phyloP scores from a whole-genome alignment of 148 eudicot species.

The Rhododendron henanense region DNA sequence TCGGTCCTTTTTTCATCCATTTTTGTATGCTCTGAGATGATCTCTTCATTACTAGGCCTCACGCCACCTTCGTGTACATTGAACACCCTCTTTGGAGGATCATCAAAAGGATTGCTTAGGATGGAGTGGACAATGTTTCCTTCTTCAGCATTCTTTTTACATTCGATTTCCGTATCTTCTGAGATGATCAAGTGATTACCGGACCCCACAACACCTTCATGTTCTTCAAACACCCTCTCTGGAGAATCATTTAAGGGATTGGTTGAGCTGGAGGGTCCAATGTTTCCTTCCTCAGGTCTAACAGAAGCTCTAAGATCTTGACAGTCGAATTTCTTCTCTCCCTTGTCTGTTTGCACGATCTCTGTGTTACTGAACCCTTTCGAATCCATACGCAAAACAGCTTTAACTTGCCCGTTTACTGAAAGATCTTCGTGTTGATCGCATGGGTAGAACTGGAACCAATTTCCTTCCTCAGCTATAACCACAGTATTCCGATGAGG shows the following conservation, averaged over 20 bases:
- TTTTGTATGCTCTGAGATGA: constrained; percentile 12
- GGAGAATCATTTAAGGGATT: constrained; percentile 1
- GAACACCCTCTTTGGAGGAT: neutral
- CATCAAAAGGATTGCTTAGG: neutral
- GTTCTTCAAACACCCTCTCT: neutral
- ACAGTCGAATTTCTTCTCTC: constrained; percentile 20
- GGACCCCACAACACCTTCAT: neutral
- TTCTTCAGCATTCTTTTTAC: neutral
- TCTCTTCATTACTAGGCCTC: neutral
- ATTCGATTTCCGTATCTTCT: neutral
- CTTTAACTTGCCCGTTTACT: neutral
- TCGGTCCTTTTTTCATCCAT: constrained; percentile 23
- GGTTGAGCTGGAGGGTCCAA: neutral
- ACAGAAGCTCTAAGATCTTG: neutral
- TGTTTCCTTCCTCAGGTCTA: constrained; percentile 17
- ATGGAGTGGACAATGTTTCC: neutral
- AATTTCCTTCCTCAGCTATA: constrained; percentile 3
- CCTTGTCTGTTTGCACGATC: constrained; percentile 22
- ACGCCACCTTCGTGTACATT: neutral
- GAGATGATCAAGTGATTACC: neutral
- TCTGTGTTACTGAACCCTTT: constrained; percentile 1
- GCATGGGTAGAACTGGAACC: constrained; percentile 3
- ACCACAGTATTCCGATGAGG: neutral
- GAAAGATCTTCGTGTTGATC: neutral
- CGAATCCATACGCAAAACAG: neutral